These are phyloP conservation scores for Bassia scoparia DNA, from an alignment of 148 eudicot species.

Conservation along the genomic window DNA sequence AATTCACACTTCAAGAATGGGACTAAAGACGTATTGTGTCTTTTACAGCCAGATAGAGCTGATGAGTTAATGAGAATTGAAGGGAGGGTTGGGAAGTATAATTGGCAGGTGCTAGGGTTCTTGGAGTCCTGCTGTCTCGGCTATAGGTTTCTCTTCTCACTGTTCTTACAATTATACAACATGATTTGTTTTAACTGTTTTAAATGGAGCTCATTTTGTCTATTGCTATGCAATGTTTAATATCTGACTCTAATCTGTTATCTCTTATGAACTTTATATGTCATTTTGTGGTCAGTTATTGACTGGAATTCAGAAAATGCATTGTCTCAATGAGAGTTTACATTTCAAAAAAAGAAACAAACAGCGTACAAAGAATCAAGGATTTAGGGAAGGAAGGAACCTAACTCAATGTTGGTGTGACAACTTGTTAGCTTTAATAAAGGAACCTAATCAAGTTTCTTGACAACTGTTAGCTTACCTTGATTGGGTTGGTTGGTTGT, in stretches of 20 bases:
- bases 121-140: conserved; percentile 87
- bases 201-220: no score
- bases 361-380: background rate
- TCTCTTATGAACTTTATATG: no score
- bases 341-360: background rate
- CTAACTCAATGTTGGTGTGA: background rate
- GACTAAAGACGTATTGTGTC: conserved; percentile 18
- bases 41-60: conserved; percentile 67
- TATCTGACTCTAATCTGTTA: no score
- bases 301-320: background rate
- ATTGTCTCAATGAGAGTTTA: background rate
- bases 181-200: background rate
- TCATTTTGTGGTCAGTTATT: background rate
- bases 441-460: no score
- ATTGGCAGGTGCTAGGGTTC: conserved; percentile 82
- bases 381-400: background rate
- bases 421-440: background rate
- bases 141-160: conserved; percentile 48
- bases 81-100: conserved; percentile 64
- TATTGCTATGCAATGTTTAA: no score
- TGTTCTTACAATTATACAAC: conserved; percentile 1
- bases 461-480: no score
- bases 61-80: conserved; percentile 74
- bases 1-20: background rate
- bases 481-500: no score